These are phyloP conservation scores for Aquilaria sinensis DNA, from an alignment of 345 rosid species.

Conservation along the genomic window DNA sequence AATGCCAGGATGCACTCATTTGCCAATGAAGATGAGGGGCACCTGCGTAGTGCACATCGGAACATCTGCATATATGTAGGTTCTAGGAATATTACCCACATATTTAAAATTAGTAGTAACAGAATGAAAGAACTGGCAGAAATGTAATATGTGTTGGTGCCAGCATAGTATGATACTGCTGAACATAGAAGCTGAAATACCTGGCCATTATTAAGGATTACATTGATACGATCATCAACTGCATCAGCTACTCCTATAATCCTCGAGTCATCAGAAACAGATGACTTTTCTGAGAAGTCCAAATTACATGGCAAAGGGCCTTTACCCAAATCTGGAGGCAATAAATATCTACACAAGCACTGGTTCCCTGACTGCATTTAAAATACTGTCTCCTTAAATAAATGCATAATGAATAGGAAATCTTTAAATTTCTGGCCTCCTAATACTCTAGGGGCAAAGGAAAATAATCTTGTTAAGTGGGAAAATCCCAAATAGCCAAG, in stretches of 20 bases:
- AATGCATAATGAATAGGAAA: neutral
- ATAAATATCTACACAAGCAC: conserved; percentile 74
- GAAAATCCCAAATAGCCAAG: too few species aligned
- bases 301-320: conserved; percentile 32
- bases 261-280: conserved; percentile 51
- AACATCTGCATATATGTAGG: conserved; percentile 41
- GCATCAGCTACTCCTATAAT: conserved; percentile 81
- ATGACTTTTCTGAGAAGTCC: conserved; percentile 41
- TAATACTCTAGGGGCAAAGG: too few species aligned
- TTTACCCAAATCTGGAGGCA: conserved; percentile 57
- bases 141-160: too few species aligned
- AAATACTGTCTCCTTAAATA: neutral
- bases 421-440: neutral
- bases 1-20: conserved; percentile 81
- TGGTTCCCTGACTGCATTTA: conserved; percentile 83
- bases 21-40: conserved; percentile 77
- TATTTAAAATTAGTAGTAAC: too few species aligned
- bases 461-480: too few species aligned
- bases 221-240: conserved; percentile 71
- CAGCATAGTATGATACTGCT: neutral
- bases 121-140: too few species aligned
- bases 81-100: too few species aligned
- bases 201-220: conserved; percentile 68
- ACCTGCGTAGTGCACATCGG: conserved; percentile 67
- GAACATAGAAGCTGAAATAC: conserved; percentile 28